Evolutionary conservation across 257 asterid genomes (phyloP).

Genomic region (Salvia splendens): DNA sequence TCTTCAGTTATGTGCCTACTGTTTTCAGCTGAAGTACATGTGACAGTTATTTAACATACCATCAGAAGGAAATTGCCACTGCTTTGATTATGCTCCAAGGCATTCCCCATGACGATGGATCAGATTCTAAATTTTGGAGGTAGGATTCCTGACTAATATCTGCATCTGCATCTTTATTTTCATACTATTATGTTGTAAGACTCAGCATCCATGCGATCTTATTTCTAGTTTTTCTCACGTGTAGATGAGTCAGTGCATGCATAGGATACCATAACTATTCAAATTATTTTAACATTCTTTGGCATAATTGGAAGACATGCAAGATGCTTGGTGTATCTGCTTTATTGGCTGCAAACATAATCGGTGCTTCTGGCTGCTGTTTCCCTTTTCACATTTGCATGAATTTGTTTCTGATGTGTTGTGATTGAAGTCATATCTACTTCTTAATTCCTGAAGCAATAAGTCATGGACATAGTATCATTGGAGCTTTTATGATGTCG

Average conservation of each 20-base stretch:
- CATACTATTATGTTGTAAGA: slow-evolving; percentile 14
- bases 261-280: not conserved
- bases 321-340: not conserved
- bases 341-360: slow-evolving; percentile 11
- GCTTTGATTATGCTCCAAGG: slow-evolving; percentile 4
- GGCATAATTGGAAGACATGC: slow-evolving; percentile 18
- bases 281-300: not conserved
- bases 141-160: slow-evolving; percentile 7
- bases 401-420: slow-evolving; percentile 5
- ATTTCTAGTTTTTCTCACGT: not conserved
- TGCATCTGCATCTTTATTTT: not conserved
- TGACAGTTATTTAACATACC: slow-evolving; percentile 12
- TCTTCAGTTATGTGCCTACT: slow-evolving; percentile 10
- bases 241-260: slow-evolving; percentile 6
- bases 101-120: slow-evolving; percentile 18
- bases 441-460: slow-evolving; percentile 38
- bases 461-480: slow-evolving; percentile 77
- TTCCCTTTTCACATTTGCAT: too few species aligned
- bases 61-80: not conserved
- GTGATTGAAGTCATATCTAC: slow-evolving; percentile 18
- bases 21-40: slow-evolving; percentile 11
- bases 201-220: slow-evolving; percentile 11
- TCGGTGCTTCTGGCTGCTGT: not conserved
- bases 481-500: slow-evolving; percentile 82
- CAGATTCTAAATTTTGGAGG: slow-evolving; percentile 19